Base-by-base conservation (phyloP, 352 stramenopile genomes). In the Phytopythium oedochilum region DNA sequence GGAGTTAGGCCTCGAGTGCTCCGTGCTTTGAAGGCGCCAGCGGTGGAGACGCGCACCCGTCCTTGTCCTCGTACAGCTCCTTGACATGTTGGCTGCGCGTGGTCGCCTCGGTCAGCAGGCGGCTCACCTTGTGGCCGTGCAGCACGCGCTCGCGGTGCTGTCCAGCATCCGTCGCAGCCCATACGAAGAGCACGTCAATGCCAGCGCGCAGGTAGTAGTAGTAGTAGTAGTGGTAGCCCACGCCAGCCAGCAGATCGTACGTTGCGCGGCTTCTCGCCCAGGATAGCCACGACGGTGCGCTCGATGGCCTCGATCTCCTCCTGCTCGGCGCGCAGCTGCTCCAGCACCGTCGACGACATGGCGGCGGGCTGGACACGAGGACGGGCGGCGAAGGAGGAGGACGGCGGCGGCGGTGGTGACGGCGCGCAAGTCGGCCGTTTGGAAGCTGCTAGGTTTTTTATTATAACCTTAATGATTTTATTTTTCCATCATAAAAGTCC, bases 261-360 rank as follows among this genome's bases (percentile, higher is more conserved):
- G 31, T 91, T 94, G 56, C 83, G 82, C 17, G 86, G 76, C 62
- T 92, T 92, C 56, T 91, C 79, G 38, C 78, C 66, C 32, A 95
- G 59, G 25, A 87, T 88, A 17, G 75, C 67, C 34, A 92, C 78
- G 32, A 94, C 60, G 18, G 77, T 72, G 34, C 83, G 78, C 59
- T 95, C 86, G 47, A 86, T 75, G 28, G 64, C 70, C 68, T 95
- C 86, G 39, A 94, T 77, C 60, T 87, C 78, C 63, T 95, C 86
- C 53, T 92, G 83, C 36, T 83, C 81, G 9, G 80, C 69, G 43
- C 86, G 81, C 34, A 92, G 76, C 57, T 92, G 83, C 72, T 95
- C 86, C 57, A 95, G 59, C 54, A 89, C 78, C 20, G 84, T 91
- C 35, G 83, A 93, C 73, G 86, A 89, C 86, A 95, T 95, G 45